Conservation (phyloP, 2,329 filamentous ascomycete species). For the Ophiosphaerella korrae region DNA sequence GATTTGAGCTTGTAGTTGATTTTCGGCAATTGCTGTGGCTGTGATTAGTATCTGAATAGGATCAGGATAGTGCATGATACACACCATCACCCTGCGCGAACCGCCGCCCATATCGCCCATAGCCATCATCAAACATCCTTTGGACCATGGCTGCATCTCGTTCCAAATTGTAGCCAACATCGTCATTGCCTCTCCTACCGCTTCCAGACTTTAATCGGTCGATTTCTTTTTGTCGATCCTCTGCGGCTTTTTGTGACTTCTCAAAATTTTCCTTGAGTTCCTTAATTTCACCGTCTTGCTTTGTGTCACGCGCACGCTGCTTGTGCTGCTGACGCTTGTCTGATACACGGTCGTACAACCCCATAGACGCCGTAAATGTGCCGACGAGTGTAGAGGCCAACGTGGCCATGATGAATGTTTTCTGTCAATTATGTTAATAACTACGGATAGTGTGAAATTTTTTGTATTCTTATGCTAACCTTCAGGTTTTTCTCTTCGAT, state of each 20-base stretch:
- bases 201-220: slow-evolving; percentile 24
- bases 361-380: slow-evolving; percentile 52
- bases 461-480: slow-evolving; percentile 20
- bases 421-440: slow-evolving; percentile 24
- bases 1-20: slow-evolving; percentile 50
- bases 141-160: slow-evolving; percentile 43
- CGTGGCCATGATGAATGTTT: slow-evolving; percentile 54
- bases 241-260: slow-evolving; percentile 29
- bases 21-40: slow-evolving; percentile 46
- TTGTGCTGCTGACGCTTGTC: slow-evolving; percentile 44
- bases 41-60: slow-evolving; percentile 4
- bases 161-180: slow-evolving; percentile 40
- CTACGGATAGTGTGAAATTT: background rate
- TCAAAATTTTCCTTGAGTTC: slow-evolving; percentile 39
- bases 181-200: slow-evolving; percentile 24
- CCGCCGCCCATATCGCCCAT: slow-evolving; percentile 39
- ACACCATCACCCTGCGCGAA: slow-evolving; percentile 49
- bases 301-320: slow-evolving; percentile 45
- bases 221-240: slow-evolving; percentile 31
- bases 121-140: slow-evolving; percentile 46
- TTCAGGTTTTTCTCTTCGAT: slow-evolving; percentile 54
- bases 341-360: slow-evolving; percentile 49
- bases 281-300: slow-evolving; percentile 44
- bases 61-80: slow-evolving; percentile 9
- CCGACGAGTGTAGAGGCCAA: slow-evolving; percentile 52